Evolutionary conservation across 257 asterid species (phyloP), one percentile per base, ranked within the genome.

Genomic region (Solanum etuberosum): DNA sequence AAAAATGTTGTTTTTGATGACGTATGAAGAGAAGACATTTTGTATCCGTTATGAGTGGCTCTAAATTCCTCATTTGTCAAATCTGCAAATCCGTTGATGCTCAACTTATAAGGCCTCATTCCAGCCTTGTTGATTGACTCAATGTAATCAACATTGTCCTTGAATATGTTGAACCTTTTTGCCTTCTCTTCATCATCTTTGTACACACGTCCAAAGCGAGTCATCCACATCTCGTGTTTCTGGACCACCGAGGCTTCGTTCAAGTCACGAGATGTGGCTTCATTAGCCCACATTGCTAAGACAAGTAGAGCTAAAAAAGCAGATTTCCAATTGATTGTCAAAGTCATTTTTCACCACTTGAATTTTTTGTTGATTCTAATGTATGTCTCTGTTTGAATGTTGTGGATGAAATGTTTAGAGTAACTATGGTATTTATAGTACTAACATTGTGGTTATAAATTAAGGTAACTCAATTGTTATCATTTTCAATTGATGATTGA

Each of bases 71-170:
- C 89, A 54, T 91, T 90, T 16, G 91, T 91, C 65, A 90, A 76
- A 89, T 93, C 95, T 23, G 93, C 91, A 85, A 93, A 93, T 18
- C 85, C 72, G 29, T 93, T 93, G 71, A 89, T 38, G 9, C 90
- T 90, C 29, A 93, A 90, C 59, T 83, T 92, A 82, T 90, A 92
- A 34, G 87, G 34, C 32, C 72, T 63, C 0, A 34, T 31, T 3
- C 87, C 92, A 1, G 59, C 90, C 31, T 48, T 86, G 29, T 92
- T 93, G 27, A 72, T 67, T 3, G 94, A 90, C 29, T 92, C 90
- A 23, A 93, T 89, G 34, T 87, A 92, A 32, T 78, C 88, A 5
- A 88, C 89, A 27, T 91, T 92, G 32, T 76, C 77, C 86, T 85
- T 87, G 91, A 92, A 93, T 81, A 92, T 91, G 4, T 80, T 32